Conservation (phyloP, 2,329 filamentous ascomycete genomes). For the Diaporthe capsici region DNA sequence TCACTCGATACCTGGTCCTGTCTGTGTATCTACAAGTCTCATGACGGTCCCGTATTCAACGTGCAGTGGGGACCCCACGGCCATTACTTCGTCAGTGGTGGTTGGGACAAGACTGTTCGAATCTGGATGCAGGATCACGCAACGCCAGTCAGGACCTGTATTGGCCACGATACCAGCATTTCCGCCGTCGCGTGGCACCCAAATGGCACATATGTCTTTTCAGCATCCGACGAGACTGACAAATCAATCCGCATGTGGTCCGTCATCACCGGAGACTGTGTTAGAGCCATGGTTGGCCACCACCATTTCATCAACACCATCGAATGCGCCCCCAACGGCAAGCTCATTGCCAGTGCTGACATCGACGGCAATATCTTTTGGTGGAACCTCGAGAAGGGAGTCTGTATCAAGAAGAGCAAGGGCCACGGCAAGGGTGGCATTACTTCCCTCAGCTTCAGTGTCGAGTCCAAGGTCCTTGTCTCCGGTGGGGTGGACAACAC, state of each 20-base stretch:
- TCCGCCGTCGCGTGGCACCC: slow-evolving; percentile 94
- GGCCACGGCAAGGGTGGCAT: slow-evolving; percentile 95
- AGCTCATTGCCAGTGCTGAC: slow-evolving; percentile 91
- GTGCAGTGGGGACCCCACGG: slow-evolving; percentile 92
- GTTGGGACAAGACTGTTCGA: slow-evolving; percentile 90
- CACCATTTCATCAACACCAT: slow-evolving; percentile 88
- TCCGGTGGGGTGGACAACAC: slow-evolving; percentile 94
- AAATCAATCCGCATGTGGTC: slow-evolving; percentile 98
- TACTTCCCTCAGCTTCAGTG: slow-evolving; percentile 92
- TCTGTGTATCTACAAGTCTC: slow-evolving; percentile 93
- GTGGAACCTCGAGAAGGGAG: slow-evolving; percentile 92
- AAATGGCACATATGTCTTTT: slow-evolving; percentile 94
- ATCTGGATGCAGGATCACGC: slow-evolving; percentile 96
- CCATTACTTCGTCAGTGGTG: slow-evolving; percentile 92
- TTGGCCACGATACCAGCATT: slow-evolving; percentile 94
- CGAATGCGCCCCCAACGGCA: slow-evolving; percentile 89
- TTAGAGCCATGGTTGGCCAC: slow-evolving; percentile 93
- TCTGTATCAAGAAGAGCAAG: slow-evolving; percentile 90
- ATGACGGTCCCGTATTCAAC: slow-evolving; percentile 90
- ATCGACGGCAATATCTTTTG: slow-evolving; percentile 90
- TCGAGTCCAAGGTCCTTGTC: slow-evolving; percentile 90
- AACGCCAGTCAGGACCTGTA: slow-evolving; percentile 87
- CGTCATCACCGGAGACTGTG: slow-evolving; percentile 86
- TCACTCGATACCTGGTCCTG: slow-evolving; percentile 93
- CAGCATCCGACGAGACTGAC: slow-evolving; percentile 85